These are phyloP conservation scores for Ogataea wickerhamii DNA, from an alignment of 805 yeast genomes.

Conservation along the genomic window DNA sequence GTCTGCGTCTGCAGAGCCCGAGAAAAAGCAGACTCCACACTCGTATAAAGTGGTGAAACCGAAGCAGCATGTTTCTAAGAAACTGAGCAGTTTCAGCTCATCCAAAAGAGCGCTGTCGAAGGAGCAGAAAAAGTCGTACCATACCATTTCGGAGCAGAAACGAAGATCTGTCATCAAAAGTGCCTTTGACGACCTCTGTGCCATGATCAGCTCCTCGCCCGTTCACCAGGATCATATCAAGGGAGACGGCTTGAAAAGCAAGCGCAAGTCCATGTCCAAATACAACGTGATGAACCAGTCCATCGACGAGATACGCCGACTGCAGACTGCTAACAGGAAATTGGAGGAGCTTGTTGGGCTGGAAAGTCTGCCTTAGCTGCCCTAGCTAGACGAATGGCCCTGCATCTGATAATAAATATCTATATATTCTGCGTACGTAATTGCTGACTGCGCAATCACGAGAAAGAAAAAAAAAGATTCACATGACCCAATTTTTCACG, in stretches of 20 bases:
- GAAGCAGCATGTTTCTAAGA: neutral
- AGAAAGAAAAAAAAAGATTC: too few species aligned
- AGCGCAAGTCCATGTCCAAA: conserved; percentile 25
- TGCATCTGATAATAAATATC: neutral
- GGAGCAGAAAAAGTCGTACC: conserved; percentile 36
- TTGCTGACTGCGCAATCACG: too few species aligned
- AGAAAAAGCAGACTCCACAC: neutral
- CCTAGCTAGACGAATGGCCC: neutral
- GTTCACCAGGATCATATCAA: conserved; percentile 8
- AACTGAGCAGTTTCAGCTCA: neutral
- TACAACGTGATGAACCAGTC: conserved; percentile 29
- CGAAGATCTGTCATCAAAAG: conserved; percentile 35
- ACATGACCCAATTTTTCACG: too few species aligned
- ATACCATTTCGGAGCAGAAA: conserved; percentile 39
- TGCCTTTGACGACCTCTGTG: conserved; percentile 36
- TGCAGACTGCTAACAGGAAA: conserved; percentile 20
- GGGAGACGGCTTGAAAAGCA: conserved; percentile 12
- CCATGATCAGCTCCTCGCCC: conserved; percentile 21
- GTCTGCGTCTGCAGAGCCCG: conserved; percentile 1
- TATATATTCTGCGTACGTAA: too few species aligned
- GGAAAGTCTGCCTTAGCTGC: too few species aligned
- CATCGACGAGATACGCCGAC: conserved; percentile 28
- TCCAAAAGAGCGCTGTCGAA: conserved; percentile 21
- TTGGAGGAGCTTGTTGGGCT: conserved; percentile 8
- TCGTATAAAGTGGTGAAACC: conserved; percentile 7